Evolutionary conservation across 2,329 filamentous ascomycete species (phyloP), one percentile per base, ranked within the genome.

Genomic region (Neonectria hederae): DNA sequence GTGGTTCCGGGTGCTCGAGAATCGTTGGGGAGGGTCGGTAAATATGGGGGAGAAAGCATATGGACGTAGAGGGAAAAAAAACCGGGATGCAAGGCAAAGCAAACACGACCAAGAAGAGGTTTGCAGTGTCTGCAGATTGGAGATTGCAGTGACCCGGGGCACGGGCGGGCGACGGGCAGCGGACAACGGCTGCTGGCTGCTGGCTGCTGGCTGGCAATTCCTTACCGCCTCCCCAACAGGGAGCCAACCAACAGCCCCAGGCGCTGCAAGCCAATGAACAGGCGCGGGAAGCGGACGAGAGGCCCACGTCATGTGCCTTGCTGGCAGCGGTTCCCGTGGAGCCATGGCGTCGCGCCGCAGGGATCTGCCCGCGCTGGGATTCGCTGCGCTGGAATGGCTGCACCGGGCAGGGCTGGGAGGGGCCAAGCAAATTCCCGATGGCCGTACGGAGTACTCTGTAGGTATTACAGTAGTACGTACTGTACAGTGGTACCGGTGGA

Each of bases 211-310:
- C 49, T 59, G 51, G 40, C 59, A 71, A 56, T 59, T 54, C 62
- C 63, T 73, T 73, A 73, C 71, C 71, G 71, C 71, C 73, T 73
- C 68, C 69, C 63, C 53, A 60, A 60, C 54, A 54, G 58, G 60
- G 51, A 57, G 56, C 56, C 62, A 54, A 24, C 26, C 28, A 45
- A 35, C 43, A 40, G 10, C 30, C 30, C 30, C 11, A 32, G 30
- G 30, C 30, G 8, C 3, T 32, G 30, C 30, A 32, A n/a, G 14
- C 70, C 68, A 72, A 71, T 69, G 58, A 63, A 63, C 53, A 65
- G 55, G 54, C 35, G 59, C 60, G 69, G 60, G 64, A 65, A 71
- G 63, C 54, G 69, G 61, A 68, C 57, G 56, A 65, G 61, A 65
- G 63, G 68, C 69, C 71, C 71, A 73, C 71, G 71, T 73, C 71